Conservation (phyloP, 768 basidiomycete genomes). For the Hypsizygus marmoreus region DNA sequence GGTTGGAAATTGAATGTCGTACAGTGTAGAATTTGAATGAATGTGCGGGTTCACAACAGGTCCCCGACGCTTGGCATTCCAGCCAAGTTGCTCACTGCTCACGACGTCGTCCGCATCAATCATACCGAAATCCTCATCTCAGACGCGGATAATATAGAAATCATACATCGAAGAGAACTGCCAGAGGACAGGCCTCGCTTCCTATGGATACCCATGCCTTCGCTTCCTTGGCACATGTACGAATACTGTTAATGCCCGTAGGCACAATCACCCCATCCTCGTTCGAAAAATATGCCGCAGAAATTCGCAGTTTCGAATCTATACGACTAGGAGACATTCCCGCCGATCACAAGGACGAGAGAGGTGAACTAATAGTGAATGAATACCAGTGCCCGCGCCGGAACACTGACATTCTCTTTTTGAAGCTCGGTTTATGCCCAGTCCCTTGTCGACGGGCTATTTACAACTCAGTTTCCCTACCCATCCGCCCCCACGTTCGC, state of each 20-base stretch:
- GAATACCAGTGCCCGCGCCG: too few species aligned
- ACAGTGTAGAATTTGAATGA: too few species aligned
- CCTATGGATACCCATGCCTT: conserved; percentile 74
- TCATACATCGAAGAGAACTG: too few species aligned
- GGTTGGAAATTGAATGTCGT: conserved; percentile 12
- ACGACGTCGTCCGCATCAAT: too few species aligned
- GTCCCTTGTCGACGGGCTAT: conserved; percentile 70
- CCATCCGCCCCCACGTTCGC: conserved; percentile 71
- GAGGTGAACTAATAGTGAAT: conserved; percentile 63
- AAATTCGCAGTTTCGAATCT: conserved; percentile 72
- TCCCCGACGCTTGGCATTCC: too few species aligned
- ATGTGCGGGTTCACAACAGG: too few species aligned
- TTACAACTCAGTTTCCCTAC: conserved; percentile 80
- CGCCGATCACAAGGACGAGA: conserved; percentile 73
- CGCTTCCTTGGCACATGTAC: conserved; percentile 83
- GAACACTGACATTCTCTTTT: conserved; percentile 26
- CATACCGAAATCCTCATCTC: too few species aligned
- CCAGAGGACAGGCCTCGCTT: conserved; percentile 9
- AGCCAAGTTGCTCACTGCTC: too few species aligned
- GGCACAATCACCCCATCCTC: conserved; percentile 68
- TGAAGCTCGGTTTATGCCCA: conserved; percentile 83
- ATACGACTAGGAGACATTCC: conserved; percentile 85
- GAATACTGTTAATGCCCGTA: conserved; percentile 84
- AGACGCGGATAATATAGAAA: too few species aligned
- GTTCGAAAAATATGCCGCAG: conserved; percentile 73